Conservation (phyloP, 441 rosid species). For the Metrosideros polymorpha region DNA sequence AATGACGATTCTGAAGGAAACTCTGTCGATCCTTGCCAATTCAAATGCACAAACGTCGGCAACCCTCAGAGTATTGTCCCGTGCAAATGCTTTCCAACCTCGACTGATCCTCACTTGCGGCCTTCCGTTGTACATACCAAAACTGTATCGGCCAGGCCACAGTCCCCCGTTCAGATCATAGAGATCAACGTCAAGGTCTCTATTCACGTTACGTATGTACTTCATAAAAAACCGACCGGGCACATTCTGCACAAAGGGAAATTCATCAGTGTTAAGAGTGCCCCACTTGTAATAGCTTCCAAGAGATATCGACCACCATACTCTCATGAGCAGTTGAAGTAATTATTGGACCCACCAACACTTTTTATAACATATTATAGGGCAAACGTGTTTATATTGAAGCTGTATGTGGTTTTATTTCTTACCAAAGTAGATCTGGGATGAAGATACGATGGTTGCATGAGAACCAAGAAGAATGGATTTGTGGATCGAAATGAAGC, state of each 20-base stretch:
- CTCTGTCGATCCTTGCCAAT: not conserved
- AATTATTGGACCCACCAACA: not conserved
- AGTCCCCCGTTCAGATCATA: not conserved
- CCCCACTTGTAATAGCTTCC: too few species aligned
- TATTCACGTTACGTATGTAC: not conserved
- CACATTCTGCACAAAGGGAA: not conserved
- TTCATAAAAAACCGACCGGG: not conserved
- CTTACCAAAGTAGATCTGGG: slow-evolving; percentile 5
- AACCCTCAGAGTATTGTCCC: not conserved
- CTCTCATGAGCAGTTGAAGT: not conserved
- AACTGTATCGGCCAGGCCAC: not conserved
- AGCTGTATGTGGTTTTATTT: not conserved
- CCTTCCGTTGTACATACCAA: not conserved
- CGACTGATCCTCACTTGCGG: not conserved
- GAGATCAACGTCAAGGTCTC: not conserved
- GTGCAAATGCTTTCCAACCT: slow-evolving; percentile 1
- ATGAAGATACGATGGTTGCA: slow-evolving; percentile 11
- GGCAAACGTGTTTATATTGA: not conserved
- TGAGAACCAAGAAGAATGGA: slow-evolving; percentile 7
- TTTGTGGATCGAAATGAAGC: not conserved
- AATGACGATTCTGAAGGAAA: not conserved
- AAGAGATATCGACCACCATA: not conserved
- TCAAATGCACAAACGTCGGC: slow-evolving; percentile 10
- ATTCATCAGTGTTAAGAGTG: not conserved
- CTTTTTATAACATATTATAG: not conserved